Evolutionary conservation across 129 eudicot species (phyloP), one percentile per base, ranked within the genome.

Genomic region (Tagetes patula): DNA sequence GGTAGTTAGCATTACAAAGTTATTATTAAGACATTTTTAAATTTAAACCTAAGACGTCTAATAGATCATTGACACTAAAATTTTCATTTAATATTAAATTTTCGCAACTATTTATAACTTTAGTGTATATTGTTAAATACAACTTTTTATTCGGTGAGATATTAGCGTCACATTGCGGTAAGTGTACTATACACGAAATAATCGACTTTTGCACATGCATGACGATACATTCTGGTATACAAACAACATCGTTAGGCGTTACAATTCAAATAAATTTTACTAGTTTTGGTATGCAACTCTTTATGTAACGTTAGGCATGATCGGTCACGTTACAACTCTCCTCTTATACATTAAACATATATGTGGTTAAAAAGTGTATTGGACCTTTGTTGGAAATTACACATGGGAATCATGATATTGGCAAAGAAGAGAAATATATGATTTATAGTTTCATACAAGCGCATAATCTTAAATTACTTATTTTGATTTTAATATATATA

Each of bases 191-290:
- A 61, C 47, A 77, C 71, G 71, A 37, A 61, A 77, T 38, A 49
- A 11, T 70, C 33, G 65, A 30, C 7, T 32, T 77, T 47, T 58
- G 43, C 81, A 77, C 71, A 61, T 77, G 76, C 32, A 49, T 77
- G 64, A 61, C 48, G 66, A 70, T 32, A 70, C 9, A 34, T 33
- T 52, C 6, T 40, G 6, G 67, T 50, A 71, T 78, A 40, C 50
- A 53, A 63, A 71, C 59, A 65, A 78, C 55, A 70, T 50, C 58
- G 82, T 71, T 78, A 78, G 82, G 72, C 76, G n/a, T 43, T 78
- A 62, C 38, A 66, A 78, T 70, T 70, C 41, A 70, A 78, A 62
- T 62, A 70, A 50, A 53, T 63, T 32, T 78, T 78, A 63, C 77
- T 78, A 71, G 55, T 78, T 71, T 71, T 31, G 77, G 82, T 64